phyloP scores from a whole-genome alignment of 179 eudicot genomes.

The Beta lomatogona region DNA sequence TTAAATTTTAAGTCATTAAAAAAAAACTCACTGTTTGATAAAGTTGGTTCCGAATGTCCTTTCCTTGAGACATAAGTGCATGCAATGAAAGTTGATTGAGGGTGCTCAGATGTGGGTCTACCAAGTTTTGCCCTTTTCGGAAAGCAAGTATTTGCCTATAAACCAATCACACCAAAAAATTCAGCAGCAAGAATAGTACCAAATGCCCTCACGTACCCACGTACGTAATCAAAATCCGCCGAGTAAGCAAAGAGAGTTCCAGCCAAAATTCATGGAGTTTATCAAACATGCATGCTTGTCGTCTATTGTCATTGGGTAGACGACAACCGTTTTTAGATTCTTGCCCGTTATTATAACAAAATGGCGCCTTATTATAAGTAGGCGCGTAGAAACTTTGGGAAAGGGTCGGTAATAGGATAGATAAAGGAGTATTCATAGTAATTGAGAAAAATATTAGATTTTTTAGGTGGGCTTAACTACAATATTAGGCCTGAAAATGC shows the following conservation, averaged over 20 bases:
- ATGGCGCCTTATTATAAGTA: too few species aligned
- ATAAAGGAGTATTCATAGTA: too few species aligned
- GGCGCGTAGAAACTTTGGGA: too few species aligned
- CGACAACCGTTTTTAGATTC: too few species aligned
- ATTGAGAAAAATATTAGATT: too few species aligned
- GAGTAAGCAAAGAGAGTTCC: background rate
- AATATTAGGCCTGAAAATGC: too few species aligned
- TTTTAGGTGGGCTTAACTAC: too few species aligned
- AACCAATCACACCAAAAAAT: background rate
- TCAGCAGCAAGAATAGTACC: background rate
- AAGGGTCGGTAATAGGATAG: too few species aligned
- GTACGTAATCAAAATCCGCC: background rate
- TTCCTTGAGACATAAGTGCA: constrained; percentile 48
- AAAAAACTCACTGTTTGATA: constrained; percentile 53
- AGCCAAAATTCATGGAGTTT: background rate
- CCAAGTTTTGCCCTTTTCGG: constrained; percentile 30
- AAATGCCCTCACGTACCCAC: background rate
- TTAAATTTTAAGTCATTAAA: background rate
- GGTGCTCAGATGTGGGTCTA: constrained; percentile 42
- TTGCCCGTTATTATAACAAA: too few species aligned
- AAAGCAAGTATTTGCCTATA: background rate
- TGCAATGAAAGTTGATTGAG: constrained; percentile 63
- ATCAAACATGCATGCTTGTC: background rate
- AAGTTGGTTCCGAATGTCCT: constrained; percentile 52
- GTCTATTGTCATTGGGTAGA: background rate